Base-by-base conservation (phyloP, 2,329 filamentous ascomycete species). In the Diaporthe caulivora region DNA sequence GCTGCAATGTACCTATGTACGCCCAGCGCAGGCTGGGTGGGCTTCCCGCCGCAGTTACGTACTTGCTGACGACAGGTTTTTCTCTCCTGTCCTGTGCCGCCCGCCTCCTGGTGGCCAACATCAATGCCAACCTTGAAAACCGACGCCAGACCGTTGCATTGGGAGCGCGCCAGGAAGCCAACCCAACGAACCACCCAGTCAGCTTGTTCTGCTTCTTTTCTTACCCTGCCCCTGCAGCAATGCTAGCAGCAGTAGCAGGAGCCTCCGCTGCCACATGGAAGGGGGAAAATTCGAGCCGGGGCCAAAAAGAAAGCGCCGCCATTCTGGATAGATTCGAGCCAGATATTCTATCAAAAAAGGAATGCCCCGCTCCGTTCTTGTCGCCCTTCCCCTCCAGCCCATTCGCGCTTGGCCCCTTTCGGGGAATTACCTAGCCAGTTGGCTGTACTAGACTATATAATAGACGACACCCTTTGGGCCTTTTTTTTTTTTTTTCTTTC, bases 91-190 rank as follows among this genome's bases (percentile, higher is more conserved):
- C 18, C 31, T 67, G 62, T 67, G 62, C 62, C 62, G 62, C 47
- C 62, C 62, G 62, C 47, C 62, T 67, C 62, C 62, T 67, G 37
- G 60, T 67, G 37, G 60, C 40, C 60, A 65, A 65, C 21, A 40
- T 40, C 7, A 24, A 24, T 47, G 47, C 62, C 37, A 53, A 18
- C 60, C 60, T 64, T 64, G 60, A 29, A 49, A 31, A n/a, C n/a
- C 40, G 58, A 49, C 58, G 58, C 26, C 42, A 49, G 60, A 47
- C 62, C 62, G 62, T 67, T 67, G 62, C 62, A 67, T 65, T 49
- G 57, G 57, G 24, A 40, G 34, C n/a, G 40, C 29, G 42, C 60
- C 42, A 65, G 60, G 62, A 10, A 65, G 13, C 40, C 24, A 31
- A 21, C 26, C 60, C 6, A 24, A 34, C 55, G 13, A 40, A 26